phyloP scores from a whole-genome alignment of 805 yeast species.

The Candida maesae region DNA sequence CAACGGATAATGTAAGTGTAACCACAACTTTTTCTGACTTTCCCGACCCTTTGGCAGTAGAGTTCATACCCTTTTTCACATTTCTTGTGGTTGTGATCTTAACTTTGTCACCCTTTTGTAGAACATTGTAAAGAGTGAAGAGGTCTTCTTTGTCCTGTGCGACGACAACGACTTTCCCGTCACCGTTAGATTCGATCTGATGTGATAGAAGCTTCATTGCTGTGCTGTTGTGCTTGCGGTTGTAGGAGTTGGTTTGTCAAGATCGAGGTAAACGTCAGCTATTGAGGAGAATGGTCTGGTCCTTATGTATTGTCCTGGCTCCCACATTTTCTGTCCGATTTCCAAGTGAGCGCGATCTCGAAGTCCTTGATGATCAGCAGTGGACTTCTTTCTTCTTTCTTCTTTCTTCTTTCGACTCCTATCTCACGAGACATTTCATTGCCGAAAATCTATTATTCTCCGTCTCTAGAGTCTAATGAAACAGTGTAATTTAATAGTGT shows the following conservation, averaged over 20 bases:
- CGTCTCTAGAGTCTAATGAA: too few relatives aligned
- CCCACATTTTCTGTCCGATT: too few relatives aligned
- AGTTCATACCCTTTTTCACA: conserved; percentile 35
- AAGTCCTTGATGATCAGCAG: too few relatives aligned
- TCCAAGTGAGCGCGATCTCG: too few relatives aligned
- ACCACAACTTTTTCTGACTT: conserved; percentile 52
- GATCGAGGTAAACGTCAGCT: too few relatives aligned
- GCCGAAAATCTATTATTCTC: too few relatives aligned
- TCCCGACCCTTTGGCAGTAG: conserved; percentile 10
- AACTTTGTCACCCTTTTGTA: conserved; percentile 73
- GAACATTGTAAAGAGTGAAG: conserved; percentile 80
- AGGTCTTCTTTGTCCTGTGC: conserved; percentile 92
- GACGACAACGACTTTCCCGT: conserved; percentile 61
- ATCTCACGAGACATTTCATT: too few relatives aligned
- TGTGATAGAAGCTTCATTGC: conserved; percentile 56
- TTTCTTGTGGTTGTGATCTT: conserved; percentile 67
- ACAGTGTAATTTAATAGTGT: too few relatives aligned
- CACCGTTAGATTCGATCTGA: conserved; percentile 50
- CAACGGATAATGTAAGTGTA: conserved; percentile 56
- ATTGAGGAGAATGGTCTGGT: too few relatives aligned
- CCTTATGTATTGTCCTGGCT: too few relatives aligned
- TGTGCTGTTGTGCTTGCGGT: not conserved
- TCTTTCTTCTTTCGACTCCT: too few relatives aligned
- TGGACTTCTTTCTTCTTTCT: too few relatives aligned
- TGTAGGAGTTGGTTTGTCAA: not conserved